phyloP scores from a whole-genome alignment of 2,329 filamentous ascomycete genomes.

The Seiridium cupressi region DNA sequence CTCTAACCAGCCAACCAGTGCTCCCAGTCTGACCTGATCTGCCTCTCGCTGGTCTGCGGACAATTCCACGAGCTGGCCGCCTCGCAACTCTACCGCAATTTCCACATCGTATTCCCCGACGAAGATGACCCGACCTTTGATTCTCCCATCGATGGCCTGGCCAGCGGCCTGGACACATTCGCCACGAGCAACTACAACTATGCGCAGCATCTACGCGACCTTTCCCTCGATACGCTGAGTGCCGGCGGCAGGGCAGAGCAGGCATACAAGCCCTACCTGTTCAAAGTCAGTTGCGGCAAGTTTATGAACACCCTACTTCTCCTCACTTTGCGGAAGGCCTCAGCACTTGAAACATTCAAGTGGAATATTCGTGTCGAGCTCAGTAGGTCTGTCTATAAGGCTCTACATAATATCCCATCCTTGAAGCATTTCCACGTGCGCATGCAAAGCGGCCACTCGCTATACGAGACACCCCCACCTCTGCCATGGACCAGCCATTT shows the following conservation, averaged over 20 bases:
- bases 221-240: slow-evolving; percentile 55
- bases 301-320: slow-evolving; percentile 62
- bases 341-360: slow-evolving; percentile 54
- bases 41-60: slow-evolving; percentile 56
- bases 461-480: slow-evolving; percentile 49
- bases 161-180: slow-evolving; percentile 59
- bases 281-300: slow-evolving; percentile 57
- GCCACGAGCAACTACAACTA: slow-evolving; percentile 64
- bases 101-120: slow-evolving; percentile 61
- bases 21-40: slow-evolving; percentile 51
- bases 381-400: slow-evolving; percentile 54
- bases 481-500: slow-evolving; percentile 31
- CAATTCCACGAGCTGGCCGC: slow-evolving; percentile 58
- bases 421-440: slow-evolving; percentile 56
- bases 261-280: slow-evolving; percentile 53
- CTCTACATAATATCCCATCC: slow-evolving; percentile 51
- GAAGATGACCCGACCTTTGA: slow-evolving; percentile 52
- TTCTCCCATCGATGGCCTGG: slow-evolving; percentile 54
- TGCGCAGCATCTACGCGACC: slow-evolving; percentile 52
- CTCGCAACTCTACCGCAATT: slow-evolving; percentile 56
- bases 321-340: slow-evolving; percentile 54
- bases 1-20: slow-evolving; percentile 35
- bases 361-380: slow-evolving; percentile 67
- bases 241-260: slow-evolving; percentile 51
- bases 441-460: slow-evolving; percentile 55